Evolutionary conservation across 1,139 yeast species (phyloP), one percentile per base, ranked within the genome.

Genomic region (Pneumocystis sp.): DNA sequence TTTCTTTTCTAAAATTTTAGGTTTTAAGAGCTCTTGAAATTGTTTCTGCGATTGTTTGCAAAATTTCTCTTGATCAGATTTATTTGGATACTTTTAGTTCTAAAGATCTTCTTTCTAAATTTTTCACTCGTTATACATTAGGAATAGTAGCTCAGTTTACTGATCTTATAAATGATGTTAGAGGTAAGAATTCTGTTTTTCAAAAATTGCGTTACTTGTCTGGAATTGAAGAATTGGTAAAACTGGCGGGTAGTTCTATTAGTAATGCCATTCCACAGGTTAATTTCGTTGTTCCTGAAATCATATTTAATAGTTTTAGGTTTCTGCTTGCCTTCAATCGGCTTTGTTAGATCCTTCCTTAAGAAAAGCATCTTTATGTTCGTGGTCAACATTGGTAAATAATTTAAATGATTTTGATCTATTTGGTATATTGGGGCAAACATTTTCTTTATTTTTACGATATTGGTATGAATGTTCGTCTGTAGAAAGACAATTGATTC

Each of bases 261-360:
- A 83, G 87, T 1, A 82, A 89, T 3, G 93, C 95, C 0, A 77
- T 91, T 45, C 96, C 97, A 0, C 98, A 59, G 12, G 61, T 59
- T 59, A 15, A 10, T 12, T 21, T 50, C 12, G 5, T 50, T 10
- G 21, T 42, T 25, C 25, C 5, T 39, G n/a, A 25, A 31, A 21
- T 42, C 31, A 31, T 59, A 12, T 12, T 39, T 39, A 39, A 39
- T 42, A 59, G 31, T 21, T n/a, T 59, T 42, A 93, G 73, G 82
- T 95, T 4, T 86, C 90, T 66, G 87, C 96, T 0, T 87, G 96
- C 70, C 76, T 95, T 25, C 97, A 90, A 72, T 84, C 93, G 0
- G 86, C 95, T 0, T 75, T 91, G 42, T 91, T 86, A 59, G 81
- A 81, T 31, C 76, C 80, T 0, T 84, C 83, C 40, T 80, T 90